Evolutionary conservation across 1,139 yeast species (phyloP).

Genomic region (Scheffersomyces quercinus): DNA sequence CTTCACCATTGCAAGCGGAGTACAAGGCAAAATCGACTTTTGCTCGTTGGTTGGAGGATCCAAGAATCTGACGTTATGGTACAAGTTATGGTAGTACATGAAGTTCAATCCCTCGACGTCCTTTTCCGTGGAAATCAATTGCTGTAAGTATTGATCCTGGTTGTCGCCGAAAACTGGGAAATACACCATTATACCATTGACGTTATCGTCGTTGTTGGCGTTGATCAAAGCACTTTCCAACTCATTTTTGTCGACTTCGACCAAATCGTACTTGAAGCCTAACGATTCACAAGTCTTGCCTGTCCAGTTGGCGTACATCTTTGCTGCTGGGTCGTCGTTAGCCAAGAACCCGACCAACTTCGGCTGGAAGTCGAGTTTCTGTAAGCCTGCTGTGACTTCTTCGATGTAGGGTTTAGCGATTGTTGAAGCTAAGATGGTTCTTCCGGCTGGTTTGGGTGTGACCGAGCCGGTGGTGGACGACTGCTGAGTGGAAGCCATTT

Average conservation of each 20-base stretch:
- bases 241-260: slow-evolving; percentile 74
- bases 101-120: slow-evolving; percentile 96
- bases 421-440: slow-evolving; percentile 83
- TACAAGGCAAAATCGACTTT: slow-evolving; percentile 91
- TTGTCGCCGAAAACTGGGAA: slow-evolving; percentile 96
- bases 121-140: slow-evolving; percentile 80
- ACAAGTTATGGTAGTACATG: slow-evolving; percentile 87
- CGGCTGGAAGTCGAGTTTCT: slow-evolving; percentile 56
- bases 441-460: slow-evolving; percentile 54
- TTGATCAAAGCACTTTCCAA: slow-evolving; percentile 79
- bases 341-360: slow-evolving; percentile 88
- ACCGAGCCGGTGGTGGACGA: neutral
- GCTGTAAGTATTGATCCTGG: slow-evolving; percentile 94
- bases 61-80: slow-evolving; percentile 84
- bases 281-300: slow-evolving; percentile 82
- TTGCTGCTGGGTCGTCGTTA: slow-evolving; percentile 91
- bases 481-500: slow-evolving; percentile 1
- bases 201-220: slow-evolving; percentile 75
- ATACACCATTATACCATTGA: slow-evolving; percentile 96
- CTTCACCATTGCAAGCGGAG: slow-evolving; percentile 93
- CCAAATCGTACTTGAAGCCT: slow-evolving; percentile 82
- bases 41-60: slow-evolving; percentile 66
- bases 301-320: slow-evolving; percentile 95
- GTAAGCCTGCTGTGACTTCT: slow-evolving; percentile 66
- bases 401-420: slow-evolving; percentile 80